Percentiles rank a stretch among this genome's conserved stretches.
These are phyloP conservation scores for Pichia exigua DNA, from an alignment of 805 yeast species.

Conservation along the genomic window DNA sequence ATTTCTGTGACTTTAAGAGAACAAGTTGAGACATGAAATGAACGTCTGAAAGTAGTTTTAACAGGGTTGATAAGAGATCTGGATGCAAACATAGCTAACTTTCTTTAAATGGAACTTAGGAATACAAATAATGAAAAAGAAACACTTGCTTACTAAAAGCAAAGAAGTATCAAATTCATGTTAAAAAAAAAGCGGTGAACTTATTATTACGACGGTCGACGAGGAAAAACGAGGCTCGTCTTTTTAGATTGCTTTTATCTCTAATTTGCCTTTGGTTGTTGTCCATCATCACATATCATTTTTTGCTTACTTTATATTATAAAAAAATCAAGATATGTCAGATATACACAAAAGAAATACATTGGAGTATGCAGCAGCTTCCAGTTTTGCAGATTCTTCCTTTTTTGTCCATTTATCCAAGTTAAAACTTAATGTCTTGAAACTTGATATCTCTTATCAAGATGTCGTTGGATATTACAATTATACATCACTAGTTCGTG, in stretches of 20 bases:
- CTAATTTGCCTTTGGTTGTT: neutral
- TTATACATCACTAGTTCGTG: slow-evolving; percentile 23
- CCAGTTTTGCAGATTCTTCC: slow-evolving; percentile 65
- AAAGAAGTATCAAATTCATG: neutral
- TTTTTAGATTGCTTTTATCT: neutral
- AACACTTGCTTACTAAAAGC: neutral
- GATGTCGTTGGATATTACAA: slow-evolving; percentile 35
- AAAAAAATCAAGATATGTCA: neutral
- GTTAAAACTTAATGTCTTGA: slow-evolving; percentile 64
- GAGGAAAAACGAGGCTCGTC: neutral
- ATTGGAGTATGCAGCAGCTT: slow-evolving; percentile 1
- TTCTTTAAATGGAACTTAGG: too few species aligned
- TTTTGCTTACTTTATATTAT: neutral
- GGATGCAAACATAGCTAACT: neutral
- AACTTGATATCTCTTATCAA: slow-evolving; percentile 45
- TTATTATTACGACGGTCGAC: neutral
- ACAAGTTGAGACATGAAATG: slow-evolving; percentile 4
- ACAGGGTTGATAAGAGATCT: neutral
- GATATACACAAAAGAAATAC: neutral
- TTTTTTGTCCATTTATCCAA: slow-evolving; percentile 74
- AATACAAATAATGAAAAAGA: too few species aligned
- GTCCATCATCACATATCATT: neutral
- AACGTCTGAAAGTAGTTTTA: neutral
- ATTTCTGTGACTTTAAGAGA: slow-evolving; percentile 28
- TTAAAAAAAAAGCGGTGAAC: too few species aligned